Evolutionary conservation across 768 basidiomycete species (phyloP).

Genomic region (Hebeloma cylindrosporum): DNA sequence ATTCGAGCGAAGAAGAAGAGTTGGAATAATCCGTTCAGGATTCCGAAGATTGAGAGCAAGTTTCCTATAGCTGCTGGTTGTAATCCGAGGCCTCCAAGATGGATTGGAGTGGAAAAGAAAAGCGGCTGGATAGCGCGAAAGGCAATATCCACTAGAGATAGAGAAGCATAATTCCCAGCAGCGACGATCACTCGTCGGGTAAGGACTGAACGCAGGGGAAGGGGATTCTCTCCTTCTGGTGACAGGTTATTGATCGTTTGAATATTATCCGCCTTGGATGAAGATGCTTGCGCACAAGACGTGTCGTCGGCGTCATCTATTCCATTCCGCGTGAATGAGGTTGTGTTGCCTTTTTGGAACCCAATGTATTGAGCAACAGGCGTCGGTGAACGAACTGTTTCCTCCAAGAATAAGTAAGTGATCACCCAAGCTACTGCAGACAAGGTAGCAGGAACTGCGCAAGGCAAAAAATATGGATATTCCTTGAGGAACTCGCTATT

Average conservation of each 20-base stretch:
- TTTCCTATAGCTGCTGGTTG: conserved; percentile 63
- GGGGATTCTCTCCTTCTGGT: conserved; percentile 30
- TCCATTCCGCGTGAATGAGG: neutral
- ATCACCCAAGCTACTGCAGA: conserved; percentile 54
- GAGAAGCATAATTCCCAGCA: conserved; percentile 62
- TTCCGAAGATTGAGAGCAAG: conserved; percentile 58
- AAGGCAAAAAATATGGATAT: conserved; percentile 69
- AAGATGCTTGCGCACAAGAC: neutral
- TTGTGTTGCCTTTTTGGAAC: conserved; percentile 2
- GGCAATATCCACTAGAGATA: conserved; percentile 67
- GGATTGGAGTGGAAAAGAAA: conserved; percentile 70
- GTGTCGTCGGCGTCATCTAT: neutral
- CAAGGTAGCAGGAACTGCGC: conserved; percentile 65
- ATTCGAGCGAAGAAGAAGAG: conserved; percentile 64
- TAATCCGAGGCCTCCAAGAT: conserved; percentile 68
- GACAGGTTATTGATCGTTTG: neutral
- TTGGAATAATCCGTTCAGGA: conserved; percentile 67
- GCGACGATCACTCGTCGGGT: conserved; percentile 58
- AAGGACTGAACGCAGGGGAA: conserved; percentile 52
- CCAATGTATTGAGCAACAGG: conserved; percentile 24
- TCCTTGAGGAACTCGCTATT: conserved; percentile 44
- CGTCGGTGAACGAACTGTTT: conserved; percentile 36
- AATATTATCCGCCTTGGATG: neutral
- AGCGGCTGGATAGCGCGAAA: conserved; percentile 67
- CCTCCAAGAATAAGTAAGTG: conserved; percentile 53